These are phyloP conservation scores for Debaryomycetaceae sp. DNA, from an alignment of 1,139 yeast species.

Conservation along the genomic window DNA sequence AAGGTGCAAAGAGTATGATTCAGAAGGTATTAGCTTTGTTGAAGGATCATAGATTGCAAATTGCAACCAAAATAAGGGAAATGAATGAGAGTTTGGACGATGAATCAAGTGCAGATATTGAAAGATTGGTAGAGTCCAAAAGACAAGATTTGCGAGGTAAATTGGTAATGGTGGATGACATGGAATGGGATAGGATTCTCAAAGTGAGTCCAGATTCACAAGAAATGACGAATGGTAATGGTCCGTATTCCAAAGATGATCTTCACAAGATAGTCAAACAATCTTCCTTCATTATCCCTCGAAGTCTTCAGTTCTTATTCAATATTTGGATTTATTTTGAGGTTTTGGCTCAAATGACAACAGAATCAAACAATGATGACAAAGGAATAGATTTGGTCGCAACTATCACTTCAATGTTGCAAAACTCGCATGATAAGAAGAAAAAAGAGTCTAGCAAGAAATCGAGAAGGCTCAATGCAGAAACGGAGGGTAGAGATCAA, in stretches of 20 bases:
- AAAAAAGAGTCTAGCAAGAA: slow-evolving; percentile 5
- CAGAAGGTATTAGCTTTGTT: slow-evolving; percentile 39
- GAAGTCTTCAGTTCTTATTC: slow-evolving; percentile 51
- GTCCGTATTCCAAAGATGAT: slow-evolving; percentile 4
- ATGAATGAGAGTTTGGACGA: slow-evolving; percentile 9
- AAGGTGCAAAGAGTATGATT: slow-evolving; percentile 64
- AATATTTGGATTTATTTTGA: slow-evolving; percentile 66
- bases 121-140: slow-evolving; percentile 9
- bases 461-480: slow-evolving; percentile 5
- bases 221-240: neutral
- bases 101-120: slow-evolving; percentile 12
- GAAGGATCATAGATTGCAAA: slow-evolving; percentile 20
- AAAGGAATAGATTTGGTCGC: slow-evolving; percentile 43
- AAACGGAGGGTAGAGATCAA: slow-evolving; percentile 6
- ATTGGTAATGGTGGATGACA: slow-evolving; percentile 29
- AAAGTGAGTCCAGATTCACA: slow-evolving; percentile 7
- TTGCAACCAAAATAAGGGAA: slow-evolving; percentile 12
- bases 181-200: slow-evolving; percentile 34
- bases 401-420: slow-evolving; percentile 32
- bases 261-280: slow-evolving; percentile 1
- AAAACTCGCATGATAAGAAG: slow-evolving; percentile 6
- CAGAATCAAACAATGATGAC: slow-evolving; percentile 45
- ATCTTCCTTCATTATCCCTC: slow-evolving; percentile 25
- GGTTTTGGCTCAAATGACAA: slow-evolving; percentile 62
- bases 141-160: slow-evolving; percentile 18